Base-by-base conservation (phyloP, 768 basidiomycete species). In the Exidia glandulosa region DNA sequence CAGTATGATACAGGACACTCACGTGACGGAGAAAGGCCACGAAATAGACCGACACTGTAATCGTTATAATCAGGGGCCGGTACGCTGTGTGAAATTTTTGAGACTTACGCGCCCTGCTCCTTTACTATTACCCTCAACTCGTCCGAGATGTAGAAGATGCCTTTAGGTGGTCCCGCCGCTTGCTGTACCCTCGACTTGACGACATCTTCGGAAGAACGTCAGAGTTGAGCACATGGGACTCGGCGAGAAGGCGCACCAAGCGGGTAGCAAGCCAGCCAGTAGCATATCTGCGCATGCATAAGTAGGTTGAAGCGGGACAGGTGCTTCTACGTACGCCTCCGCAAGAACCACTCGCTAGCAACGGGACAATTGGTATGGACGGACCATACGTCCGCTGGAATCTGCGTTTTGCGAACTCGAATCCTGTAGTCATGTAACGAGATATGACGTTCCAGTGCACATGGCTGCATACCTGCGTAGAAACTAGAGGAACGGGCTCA, bases 221-320 rank as follows among this genome's bases (percentile, higher is more conserved):
- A 54, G 31, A 16, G 19, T 23, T 13, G 19, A 0, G 16, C 16
- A 19, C 1, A 23, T 45, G 41, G 23, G 41, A 19, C 19, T 5
- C 6, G 10, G 6, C 41, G 19, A 45, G 6, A 19, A 0, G 10
- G 59, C 69, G 7, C 56, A 87, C 87, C 88, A 4, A 95, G 76
- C 0, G 93, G 95, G 70, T 95, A 97, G 67, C 87, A 94, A 1
- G 90, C 82, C 2, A 96, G 77, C 96, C 96, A 99, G 67, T 99
- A 97, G 1, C 85, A 85, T 37, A 95, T 81, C 78, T 92, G 71
- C 27, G 25, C 50, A 6, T 4, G 3, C 10, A 29, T 29, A 9
- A 10, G 50, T 10, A 13, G 1, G 10, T 37, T 10, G 27, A 27
- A 2, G 25, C 27, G 9, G 25, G 27, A 25, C 30, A 9, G 25